Base-by-base conservation (phyloP, 2,329 filamentous ascomycete genomes). In the Exophiala mesophila region DNA sequence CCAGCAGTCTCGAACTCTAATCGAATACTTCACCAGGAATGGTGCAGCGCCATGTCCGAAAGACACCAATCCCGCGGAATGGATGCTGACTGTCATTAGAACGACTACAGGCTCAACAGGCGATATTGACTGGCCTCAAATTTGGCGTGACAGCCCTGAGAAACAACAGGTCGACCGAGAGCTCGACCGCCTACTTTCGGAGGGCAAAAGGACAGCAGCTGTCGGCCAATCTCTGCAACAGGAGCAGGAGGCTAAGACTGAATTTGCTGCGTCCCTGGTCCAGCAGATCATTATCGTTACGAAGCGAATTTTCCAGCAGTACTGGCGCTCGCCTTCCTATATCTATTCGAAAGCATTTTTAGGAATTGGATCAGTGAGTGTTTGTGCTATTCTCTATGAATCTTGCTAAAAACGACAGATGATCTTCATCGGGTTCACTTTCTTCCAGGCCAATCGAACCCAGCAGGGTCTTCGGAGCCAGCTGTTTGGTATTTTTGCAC, bases 401-500 rank as follows among this genome's bases (percentile, higher is more conserved):
- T 12, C 23, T 3, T 21, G 20, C 36, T 44, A 20, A 46, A 34
- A 20, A 15, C 10, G 13, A 16, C 50, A 57, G 88, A 81, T 90
- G 90, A 64, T 94, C 10, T 94, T 90, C 63, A 85, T 94, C 57
- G 87, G 86, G 36, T 88, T 89, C 64, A 81, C 83, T 46, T 89
- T 92, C 67, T 87, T 78, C 74, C 74, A 79, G 19, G 82, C 84
- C 1, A 73, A 78, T 26, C 83, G 86, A 67, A 82, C 77, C 29
- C 76, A 82, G 31, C 86, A 89, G 61, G 88, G 87, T 49, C 71
- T 94, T 3, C 85, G 90, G 64, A 92, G 94, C 66, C 86, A 94
- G 61, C 87, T 90, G 80, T 94, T 92, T 60, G 76, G 79, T 62
- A 83, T 94, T 53, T 94, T 94, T 75, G 84, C 90, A 74, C 67